Base-by-base conservation (phyloP, 805 yeast species). In the Ogataea neopini region DNA sequence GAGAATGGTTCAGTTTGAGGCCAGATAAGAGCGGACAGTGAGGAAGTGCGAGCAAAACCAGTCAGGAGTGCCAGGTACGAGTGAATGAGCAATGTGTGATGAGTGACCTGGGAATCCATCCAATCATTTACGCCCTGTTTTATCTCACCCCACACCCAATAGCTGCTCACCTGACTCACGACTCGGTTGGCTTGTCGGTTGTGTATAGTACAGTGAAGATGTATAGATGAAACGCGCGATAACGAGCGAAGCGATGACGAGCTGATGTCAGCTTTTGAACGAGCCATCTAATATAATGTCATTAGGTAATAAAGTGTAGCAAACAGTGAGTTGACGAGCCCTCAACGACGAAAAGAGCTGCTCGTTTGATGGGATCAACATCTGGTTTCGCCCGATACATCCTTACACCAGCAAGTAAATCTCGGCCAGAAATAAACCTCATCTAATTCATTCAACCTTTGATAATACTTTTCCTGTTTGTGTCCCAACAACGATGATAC, bases 1-100 rank as follows among this genome's bases (percentile, higher is more conserved):
- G 77, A 83, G 98, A 75, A 88, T 92, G 96, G 95, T 86, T 44
- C 91, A 86, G 70, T 86, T 85, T 64, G 91, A 85, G 68, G 91
- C 92, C 25, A 80, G 91, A 66, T 85, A 63, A 67, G 36, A 14
- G 10, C 15, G 7, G 14, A 6, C 4, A 22, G n/a, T 14, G 37
- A 17, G 18, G 17, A 14, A 14, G 37, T 10, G 23, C 13, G 37
- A 34, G n/a, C n/a, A n/a, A 17, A 14, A 18, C 7, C 8, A 22
- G 25, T 22, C 7, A 5, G 25, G 25, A 22, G 25, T 22, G 25
- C n/a, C n/a, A n/a, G n/a, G n/a, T n/a, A n/a, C n/a, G n/a, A n/a
- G n/a, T n/a, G n/a, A n/a, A n/a, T n/a, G n/a, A n/a, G n/a, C n/a
- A n/a, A n/a, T n/a, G n/a, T n/a, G n/a, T n/a, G n/a, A n/a, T n/a